phyloP scores from a whole-genome alignment of 768 basidiomycete species.

The Porphyrellus cyaneotinctus region DNA sequence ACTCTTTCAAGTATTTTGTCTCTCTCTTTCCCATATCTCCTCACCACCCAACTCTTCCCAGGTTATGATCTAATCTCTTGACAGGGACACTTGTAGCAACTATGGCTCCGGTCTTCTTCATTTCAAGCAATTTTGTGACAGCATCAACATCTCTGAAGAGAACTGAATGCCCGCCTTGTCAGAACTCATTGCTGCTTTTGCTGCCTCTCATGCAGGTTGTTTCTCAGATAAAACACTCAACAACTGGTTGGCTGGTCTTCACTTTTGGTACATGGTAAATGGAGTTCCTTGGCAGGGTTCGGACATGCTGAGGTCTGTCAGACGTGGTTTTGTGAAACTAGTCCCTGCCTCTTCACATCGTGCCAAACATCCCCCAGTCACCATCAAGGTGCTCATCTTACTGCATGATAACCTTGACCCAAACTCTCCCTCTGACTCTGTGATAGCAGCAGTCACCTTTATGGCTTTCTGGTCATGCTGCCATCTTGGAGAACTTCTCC shows the following conservation, averaged over 20 bases:
- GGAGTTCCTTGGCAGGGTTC: neutral
- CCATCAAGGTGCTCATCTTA: neutral
- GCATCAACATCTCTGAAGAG: neutral
- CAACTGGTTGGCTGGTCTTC: neutral
- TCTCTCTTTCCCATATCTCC: too few species aligned
- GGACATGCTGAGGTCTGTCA: neutral
- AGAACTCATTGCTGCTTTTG: neutral
- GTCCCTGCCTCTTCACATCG: neutral
- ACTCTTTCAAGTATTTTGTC: too few species aligned
- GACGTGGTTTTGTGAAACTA: neutral
- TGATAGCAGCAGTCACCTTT: neutral
- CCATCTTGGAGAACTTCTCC: neutral
- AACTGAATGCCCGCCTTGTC: neutral
- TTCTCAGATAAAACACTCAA: neutral
- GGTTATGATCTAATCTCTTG: too few species aligned
- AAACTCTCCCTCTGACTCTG: neutral
- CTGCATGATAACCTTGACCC: neutral
- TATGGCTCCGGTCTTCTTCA: neutral
- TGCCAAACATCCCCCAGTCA: neutral
- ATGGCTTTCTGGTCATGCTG: neutral
- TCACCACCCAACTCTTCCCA: too few species aligned
- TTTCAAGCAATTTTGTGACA: neutral
- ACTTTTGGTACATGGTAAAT: neutral
- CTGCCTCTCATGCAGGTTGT: neutral
- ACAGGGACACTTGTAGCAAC: neutral